Evolutionary conservation across 1,284 basidiomycete species (phyloP).

Genomic region (Cryptococcus floricola): DNA sequence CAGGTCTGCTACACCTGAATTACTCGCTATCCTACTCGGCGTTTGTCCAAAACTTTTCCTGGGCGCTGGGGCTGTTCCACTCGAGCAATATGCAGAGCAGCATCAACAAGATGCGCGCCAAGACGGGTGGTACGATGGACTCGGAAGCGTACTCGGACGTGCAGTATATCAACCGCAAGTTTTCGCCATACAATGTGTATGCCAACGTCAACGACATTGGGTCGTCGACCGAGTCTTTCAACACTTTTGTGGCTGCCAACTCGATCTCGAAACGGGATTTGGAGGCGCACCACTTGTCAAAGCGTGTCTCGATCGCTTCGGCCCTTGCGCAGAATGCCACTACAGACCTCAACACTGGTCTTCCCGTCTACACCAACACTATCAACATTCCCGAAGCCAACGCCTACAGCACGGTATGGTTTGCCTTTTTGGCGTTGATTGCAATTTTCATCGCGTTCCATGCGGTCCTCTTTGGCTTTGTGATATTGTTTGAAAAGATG

Average conservation of each 20-base stretch:
- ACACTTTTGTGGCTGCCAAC: constrained; percentile 12
- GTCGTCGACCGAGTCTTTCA: constrained; percentile 13
- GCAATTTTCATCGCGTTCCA: constrained; percentile 58
- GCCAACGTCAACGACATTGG: constrained; percentile 51
- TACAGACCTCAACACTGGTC: constrained; percentile 60
- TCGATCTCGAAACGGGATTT: constrained; percentile 1
- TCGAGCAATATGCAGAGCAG: constrained; percentile 65
- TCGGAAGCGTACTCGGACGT: constrained; percentile 57
- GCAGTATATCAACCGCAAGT: constrained; percentile 69
- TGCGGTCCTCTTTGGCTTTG: constrained; percentile 54
- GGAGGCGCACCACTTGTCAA: constrained; percentile 9
- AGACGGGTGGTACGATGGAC: constrained; percentile 71
- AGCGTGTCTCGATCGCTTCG: constrained; percentile 59
- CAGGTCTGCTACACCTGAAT: constrained; percentile 75
- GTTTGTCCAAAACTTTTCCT: constrained; percentile 80
- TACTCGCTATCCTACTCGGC: constrained; percentile 77
- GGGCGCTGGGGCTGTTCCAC: constrained; percentile 79
- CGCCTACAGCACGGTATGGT: constrained; percentile 77
- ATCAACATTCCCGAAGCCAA: constrained; percentile 71
- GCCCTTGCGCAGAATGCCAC: constrained; percentile 54
- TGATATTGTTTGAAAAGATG: constrained; percentile 45
- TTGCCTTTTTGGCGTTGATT: constrained; percentile 62
- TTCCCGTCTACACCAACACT: constrained; percentile 74
- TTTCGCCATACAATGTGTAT: constrained; percentile 67
- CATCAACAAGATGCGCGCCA: constrained; percentile 73